These are phyloP conservation scores for Xylariaceae sp. DNA, from an alignment of 2,329 filamentous ascomycete genomes.

Conservation along the genomic window DNA sequence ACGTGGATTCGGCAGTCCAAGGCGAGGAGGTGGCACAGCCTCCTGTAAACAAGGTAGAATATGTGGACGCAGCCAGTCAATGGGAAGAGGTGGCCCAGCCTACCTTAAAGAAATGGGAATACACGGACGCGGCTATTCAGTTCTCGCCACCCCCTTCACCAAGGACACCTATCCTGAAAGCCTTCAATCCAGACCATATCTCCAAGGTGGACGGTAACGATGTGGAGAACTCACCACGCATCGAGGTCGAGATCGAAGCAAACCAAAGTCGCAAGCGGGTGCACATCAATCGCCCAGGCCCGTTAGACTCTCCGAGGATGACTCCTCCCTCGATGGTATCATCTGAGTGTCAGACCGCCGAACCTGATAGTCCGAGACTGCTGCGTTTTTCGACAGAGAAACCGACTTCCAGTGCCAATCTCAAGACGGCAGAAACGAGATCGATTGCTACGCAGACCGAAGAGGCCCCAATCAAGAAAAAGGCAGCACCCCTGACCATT, in stretches of 20 bases:
- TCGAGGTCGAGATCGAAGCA: slow-evolving; percentile 60
- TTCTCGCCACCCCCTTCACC: slow-evolving; percentile 80
- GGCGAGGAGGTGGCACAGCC: neutral
- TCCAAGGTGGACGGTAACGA: slow-evolving; percentile 38
- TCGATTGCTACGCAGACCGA: slow-evolving; percentile 61
- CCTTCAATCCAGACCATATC: slow-evolving; percentile 40
- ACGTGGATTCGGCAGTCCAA: neutral
- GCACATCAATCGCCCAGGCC: slow-evolving; percentile 46
- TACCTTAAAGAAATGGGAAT: slow-evolving; percentile 36
- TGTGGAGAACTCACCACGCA: slow-evolving; percentile 40
- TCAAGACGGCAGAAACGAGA: slow-evolving; percentile 38
- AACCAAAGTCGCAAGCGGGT: slow-evolving; percentile 70
- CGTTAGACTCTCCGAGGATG: slow-evolving; percentile 41
- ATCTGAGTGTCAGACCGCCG: slow-evolving; percentile 56
- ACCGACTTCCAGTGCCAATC: slow-evolving; percentile 33
- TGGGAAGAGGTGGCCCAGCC: slow-evolving; percentile 44
- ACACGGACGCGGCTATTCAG: slow-evolving; percentile 55
- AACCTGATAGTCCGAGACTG: slow-evolving; percentile 59
- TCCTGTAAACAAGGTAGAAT: neutral
- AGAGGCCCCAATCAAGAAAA: slow-evolving; percentile 21
- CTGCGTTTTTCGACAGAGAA: slow-evolving; percentile 49
- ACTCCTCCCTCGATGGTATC: slow-evolving; percentile 54
- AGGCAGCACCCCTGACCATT: slow-evolving; percentile 46
- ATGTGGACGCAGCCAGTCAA: slow-evolving; percentile 43
- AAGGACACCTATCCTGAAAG: slow-evolving; percentile 38